A percentile compares a stretch with the other conserved stretches of the same genome.
These are phyloP conservation scores for Botryobasidium botryosum DNA, from an alignment of 768 basidiomycete species.

Conservation along the genomic window DNA sequence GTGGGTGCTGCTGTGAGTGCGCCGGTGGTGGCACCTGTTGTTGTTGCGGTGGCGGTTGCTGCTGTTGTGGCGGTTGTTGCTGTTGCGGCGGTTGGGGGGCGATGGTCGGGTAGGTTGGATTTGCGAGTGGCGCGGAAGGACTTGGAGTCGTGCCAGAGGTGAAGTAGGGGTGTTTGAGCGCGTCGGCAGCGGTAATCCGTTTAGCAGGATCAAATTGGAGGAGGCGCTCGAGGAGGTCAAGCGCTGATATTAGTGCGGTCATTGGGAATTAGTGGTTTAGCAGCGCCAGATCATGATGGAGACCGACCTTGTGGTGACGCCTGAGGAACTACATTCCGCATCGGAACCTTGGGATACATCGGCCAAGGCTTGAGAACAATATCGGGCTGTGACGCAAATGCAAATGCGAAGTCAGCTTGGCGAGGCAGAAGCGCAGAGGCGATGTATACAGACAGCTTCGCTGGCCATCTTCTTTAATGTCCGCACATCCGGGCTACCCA, in stretches of 20 bases:
- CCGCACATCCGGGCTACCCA: conserved; percentile 85
- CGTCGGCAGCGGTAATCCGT: conserved; percentile 79
- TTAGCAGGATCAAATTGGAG: conserved; percentile 92
- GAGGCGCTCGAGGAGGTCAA: conserved; percentile 85
- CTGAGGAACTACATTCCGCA: conserved; percentile 67
- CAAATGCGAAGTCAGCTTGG: neutral
- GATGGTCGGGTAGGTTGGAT: no score
- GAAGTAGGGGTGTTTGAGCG: conserved; percentile 86
- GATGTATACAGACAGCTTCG: conserved; percentile 51
- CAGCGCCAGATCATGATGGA: neutral
- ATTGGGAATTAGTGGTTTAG: neutral
- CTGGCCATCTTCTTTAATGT: conserved; percentile 74
- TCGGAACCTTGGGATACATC: conserved; percentile 67
- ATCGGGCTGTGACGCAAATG: conserved; percentile 42
- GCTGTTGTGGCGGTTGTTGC: no score
- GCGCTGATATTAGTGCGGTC: conserved; percentile 29
- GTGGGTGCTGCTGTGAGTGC: no score
- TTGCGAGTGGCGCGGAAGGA: no score
- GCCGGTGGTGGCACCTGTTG: no score
- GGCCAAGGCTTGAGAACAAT: conserved; percentile 63
- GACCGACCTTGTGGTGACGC: conserved; percentile 61
- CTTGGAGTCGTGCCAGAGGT: no score
- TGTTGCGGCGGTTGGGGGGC: no score
- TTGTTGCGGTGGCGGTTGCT: no score
- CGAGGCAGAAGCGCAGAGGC: conserved; percentile 5